These are phyloP conservation scores for Tetradesmus lagerheimii DNA, from an alignment of 139 green algal species.

Conservation along the genomic window DNA sequence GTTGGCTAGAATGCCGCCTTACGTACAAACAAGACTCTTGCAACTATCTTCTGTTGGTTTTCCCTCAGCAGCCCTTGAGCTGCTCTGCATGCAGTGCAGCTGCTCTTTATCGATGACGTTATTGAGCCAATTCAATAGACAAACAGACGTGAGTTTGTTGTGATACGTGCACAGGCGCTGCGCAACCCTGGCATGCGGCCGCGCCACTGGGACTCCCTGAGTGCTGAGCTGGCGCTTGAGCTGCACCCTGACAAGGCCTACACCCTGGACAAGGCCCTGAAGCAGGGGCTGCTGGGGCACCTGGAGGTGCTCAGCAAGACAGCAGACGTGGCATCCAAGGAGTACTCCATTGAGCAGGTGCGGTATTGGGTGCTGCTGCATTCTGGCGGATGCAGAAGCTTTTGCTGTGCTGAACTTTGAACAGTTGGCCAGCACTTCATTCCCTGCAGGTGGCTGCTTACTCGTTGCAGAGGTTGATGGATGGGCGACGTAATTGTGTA, in stretches of 20 bases:
- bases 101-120: neutral
- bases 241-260: constrained; percentile 57
- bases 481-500: neutral
- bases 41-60: too few species aligned
- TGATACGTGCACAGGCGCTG: constrained; percentile 59
- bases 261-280: constrained; percentile 64
- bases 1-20: too few species aligned
- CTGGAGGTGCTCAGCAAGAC: constrained; percentile 74
- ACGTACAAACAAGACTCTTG: too few species aligned
- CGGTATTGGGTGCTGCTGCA: neutral
- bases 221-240: constrained; percentile 52
- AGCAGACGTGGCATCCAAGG: constrained; percentile 80
- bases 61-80: too few species aligned
- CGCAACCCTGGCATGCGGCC: constrained; percentile 82
- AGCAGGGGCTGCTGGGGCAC: constrained; percentile 73
- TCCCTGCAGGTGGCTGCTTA: neutral
- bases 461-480: neutral
- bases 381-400: too few species aligned
- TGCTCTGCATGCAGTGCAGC: neutral
- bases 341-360: constrained; percentile 83
- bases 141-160: neutral
- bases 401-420: too few species aligned
- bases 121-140: neutral
- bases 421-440: neutral
- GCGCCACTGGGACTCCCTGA: constrained; percentile 82